Evolutionary conservation across 176 grass and related monocot genomes (phyloP).

Genomic region (Carex pumila): DNA sequence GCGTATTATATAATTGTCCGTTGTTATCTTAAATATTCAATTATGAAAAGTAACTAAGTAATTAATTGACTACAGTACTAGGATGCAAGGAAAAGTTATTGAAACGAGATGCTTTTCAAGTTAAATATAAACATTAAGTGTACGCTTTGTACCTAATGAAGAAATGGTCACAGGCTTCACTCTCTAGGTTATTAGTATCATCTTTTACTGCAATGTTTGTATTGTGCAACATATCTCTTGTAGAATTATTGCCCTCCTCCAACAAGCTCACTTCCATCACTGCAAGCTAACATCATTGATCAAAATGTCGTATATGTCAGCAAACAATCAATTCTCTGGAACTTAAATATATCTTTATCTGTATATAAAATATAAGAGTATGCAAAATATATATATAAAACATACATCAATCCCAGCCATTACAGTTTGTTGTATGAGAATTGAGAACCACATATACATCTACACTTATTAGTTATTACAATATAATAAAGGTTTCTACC

Average conservation of each 20-base stretch:
- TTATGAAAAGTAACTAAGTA: not conserved
- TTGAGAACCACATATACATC: conserved; percentile 19
- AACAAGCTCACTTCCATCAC: conserved; percentile 20
- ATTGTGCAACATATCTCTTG: conserved; percentile 2
- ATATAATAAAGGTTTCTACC: not conserved
- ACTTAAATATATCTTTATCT: not conserved
- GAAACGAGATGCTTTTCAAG: not conserved
- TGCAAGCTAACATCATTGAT: conserved; percentile 6
- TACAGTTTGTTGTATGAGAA: not conserved
- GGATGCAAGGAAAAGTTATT: not conserved
- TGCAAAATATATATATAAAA: not conserved
- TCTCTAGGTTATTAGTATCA: conserved; percentile 6
- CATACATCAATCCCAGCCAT: not conserved
- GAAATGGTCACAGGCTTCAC: conserved; percentile 60
- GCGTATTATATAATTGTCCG: not conserved
- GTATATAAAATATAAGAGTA: not conserved
- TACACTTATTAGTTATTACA: not conserved
- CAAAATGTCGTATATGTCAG: not conserved
- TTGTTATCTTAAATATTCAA: not conserved
- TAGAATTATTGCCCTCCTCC: conserved; percentile 15
- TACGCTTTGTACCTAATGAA: conserved; percentile 51
- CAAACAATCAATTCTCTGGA: not conserved
- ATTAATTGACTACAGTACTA: not conserved
- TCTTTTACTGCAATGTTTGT: conserved; percentile 11
- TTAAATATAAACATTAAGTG: not conserved